These are phyloP conservation scores for Hymenoscyphus albidus DNA, from an alignment of 2,329 filamentous ascomycete genomes.

Conservation along the genomic window DNA sequence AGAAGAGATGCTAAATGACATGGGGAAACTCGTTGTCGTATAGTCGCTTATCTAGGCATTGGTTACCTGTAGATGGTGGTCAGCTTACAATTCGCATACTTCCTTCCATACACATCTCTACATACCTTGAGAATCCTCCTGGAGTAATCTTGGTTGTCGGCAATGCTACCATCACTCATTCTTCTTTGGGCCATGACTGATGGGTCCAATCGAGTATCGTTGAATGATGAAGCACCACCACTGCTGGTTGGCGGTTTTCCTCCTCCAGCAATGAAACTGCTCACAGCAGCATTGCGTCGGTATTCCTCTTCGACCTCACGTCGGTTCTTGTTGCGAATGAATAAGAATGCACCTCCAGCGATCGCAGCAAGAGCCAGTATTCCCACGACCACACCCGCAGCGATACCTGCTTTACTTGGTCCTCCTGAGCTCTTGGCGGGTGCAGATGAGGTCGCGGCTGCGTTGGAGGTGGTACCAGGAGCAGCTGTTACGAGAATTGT, in stretches of 20 bases:
- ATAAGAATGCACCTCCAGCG: conserved; percentile 67
- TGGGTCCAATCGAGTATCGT: conserved; percentile 82
- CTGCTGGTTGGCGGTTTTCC: conserved; percentile 58
- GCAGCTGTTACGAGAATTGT: conserved; percentile 32
- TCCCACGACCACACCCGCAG: conserved; percentile 81
- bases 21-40: conserved; percentile 39
- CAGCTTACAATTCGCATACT: background rate
- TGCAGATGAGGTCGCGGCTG: conserved; percentile 12
- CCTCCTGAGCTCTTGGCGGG: conserved; percentile 11
- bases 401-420: conserved; percentile 67
- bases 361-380: conserved; percentile 66
- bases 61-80: conserved; percentile 45
- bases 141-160: conserved; percentile 95
- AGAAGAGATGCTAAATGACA: conserved; percentile 30
- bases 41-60: conserved; percentile 49
- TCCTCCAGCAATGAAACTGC: conserved; percentile 66
- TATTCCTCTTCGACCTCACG: conserved; percentile 80
- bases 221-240: conserved; percentile 61
- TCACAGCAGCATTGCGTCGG: conserved; percentile 74
- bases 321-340: conserved; percentile 70
- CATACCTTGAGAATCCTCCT: conserved; percentile 89
- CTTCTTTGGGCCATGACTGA: conserved; percentile 75
- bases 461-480: conserved; percentile 1
- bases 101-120: conserved; percentile 27
- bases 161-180: conserved; percentile 92